A percentile compares a stretch with the other conserved stretches of the same genome.
Evolutionary conservation across 2,329 filamentous ascomycete genomes (phyloP).

Genomic region (Chrysosporium queenslandicum): DNA sequence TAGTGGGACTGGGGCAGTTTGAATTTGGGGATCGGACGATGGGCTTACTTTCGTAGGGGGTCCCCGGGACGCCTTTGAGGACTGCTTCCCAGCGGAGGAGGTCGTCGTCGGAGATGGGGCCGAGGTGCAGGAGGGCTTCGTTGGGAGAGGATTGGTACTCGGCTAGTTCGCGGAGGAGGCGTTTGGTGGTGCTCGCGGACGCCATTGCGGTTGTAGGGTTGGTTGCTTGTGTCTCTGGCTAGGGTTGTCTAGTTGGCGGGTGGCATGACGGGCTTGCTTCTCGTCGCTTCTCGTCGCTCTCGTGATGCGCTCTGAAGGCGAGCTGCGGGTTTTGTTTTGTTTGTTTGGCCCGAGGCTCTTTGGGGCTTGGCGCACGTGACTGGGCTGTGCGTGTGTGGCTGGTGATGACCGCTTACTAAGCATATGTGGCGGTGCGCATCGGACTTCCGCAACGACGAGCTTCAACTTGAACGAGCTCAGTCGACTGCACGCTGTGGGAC

Average conservation of each 20-base stretch:
- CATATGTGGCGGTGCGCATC: slow-evolving; percentile 9
- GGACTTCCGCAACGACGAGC: too few species aligned
- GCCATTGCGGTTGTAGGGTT: slow-evolving; percentile 8
- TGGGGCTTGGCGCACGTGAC: slow-evolving; percentile 1
- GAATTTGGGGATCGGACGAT: too few species aligned
- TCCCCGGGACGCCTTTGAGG: slow-evolving; percentile 48
- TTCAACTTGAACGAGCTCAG: background rate
- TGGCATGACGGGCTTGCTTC: too few species aligned
- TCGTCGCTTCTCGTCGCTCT: too few species aligned
- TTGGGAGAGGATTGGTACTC: slow-evolving; percentile 48
- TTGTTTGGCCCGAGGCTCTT: slow-evolving; percentile 7
- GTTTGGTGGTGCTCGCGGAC: slow-evolving; percentile 41
- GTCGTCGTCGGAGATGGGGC: slow-evolving; percentile 48
- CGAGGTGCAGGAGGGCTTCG: slow-evolving; percentile 47
- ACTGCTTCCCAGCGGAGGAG: slow-evolving; percentile 52
- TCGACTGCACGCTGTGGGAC: too few species aligned
- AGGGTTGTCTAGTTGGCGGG: too few species aligned
- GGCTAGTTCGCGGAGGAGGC: slow-evolving; percentile 53
- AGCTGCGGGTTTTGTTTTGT: background rate
- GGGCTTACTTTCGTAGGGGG: slow-evolving; percentile 52
- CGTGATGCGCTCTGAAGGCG: too few species aligned
- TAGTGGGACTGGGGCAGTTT: too few species aligned
- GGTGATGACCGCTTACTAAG: too few species aligned
- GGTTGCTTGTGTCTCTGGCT: background rate
- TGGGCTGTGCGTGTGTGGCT: too few species aligned